Conservation (phyloP, 2,329 filamentous ascomycete species). For the Parafenestella ontariensis region DNA sequence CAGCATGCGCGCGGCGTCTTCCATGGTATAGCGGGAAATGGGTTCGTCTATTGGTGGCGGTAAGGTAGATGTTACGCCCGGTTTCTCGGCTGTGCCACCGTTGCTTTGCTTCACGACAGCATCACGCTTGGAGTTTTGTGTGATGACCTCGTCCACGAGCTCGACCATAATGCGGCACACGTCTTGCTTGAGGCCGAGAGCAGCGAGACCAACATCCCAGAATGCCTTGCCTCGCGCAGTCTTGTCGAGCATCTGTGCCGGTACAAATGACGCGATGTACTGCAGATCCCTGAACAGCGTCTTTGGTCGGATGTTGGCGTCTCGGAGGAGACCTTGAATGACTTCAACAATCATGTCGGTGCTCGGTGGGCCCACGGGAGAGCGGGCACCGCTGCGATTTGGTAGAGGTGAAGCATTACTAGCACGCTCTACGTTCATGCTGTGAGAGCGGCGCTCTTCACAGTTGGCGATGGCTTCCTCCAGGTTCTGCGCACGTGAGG, state of each 20-base stretch:
- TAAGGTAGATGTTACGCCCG: constrained; percentile 13
- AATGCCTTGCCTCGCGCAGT: constrained; percentile 76
- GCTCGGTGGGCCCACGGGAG: constrained; percentile 48
- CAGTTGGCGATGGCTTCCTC: constrained; percentile 75
- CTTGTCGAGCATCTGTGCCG: constrained; percentile 64
- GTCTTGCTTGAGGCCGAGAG: constrained; percentile 86
- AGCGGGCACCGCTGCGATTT: constrained; percentile 42
- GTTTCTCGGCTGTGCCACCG: constrained; percentile 24
- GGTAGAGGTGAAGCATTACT: constrained; percentile 49
- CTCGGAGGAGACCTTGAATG: constrained; percentile 53
- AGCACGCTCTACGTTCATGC: constrained; percentile 50
- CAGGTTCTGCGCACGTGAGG: constrained; percentile 56
- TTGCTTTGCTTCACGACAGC: constrained; percentile 41
- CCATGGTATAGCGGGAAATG: constrained; percentile 71
- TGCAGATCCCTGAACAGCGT: constrained; percentile 59
- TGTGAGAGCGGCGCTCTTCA: constrained; percentile 71
- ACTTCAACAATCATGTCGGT: constrained; percentile 54
- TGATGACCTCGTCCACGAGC: constrained; percentile 72
- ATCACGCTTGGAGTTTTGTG: constrained; percentile 69
- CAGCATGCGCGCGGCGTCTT: constrained; percentile 87
- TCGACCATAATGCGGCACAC: constrained; percentile 85
- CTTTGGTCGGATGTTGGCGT: constrained; percentile 54
- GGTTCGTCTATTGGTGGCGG: constrained; percentile 36
- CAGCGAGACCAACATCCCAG: constrained; percentile 86
- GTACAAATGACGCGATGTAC: constrained; percentile 67